Evolutionary conservation across 1,284 basidiomycete genomes (phyloP), one percentile per base, ranked within the genome.

Genomic region (Marasmius tenuissimus): DNA sequence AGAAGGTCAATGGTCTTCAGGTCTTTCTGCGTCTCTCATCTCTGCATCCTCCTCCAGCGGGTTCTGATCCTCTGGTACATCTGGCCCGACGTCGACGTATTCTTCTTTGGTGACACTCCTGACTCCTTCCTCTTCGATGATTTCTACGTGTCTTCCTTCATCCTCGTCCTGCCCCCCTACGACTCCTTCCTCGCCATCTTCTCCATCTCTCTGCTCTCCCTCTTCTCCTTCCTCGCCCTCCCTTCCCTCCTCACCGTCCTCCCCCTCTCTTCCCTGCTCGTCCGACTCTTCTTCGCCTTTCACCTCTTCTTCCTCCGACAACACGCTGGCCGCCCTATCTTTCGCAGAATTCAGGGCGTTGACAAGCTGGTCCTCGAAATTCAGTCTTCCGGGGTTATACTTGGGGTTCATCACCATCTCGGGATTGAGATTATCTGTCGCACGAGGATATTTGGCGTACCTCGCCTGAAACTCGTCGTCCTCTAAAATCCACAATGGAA

Each of bases 401-500:
- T 58, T 37, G 5, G 62, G 62, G 50, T 61, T 58, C 35, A 63
- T 47, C 52, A 58, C 53, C 45, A 59, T 52, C 18, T 37, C 33
- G 18, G 39, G 54, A 53, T 47, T 62, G 14, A 49, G 39, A 34
- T 39, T 60, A 56, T 54, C 62, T 45, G 45, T 38, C 11, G 52
- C 18, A 35, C 50, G 42, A 14, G 33, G 37, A 59, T 63, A 56
- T 22, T 45, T 56, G 10, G 59, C 56, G 45, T 49, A 60, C 39
- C 59, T 58, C 12, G 39, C 27, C 38, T 63, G 60, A 12, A 63
- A 61, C 8, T 34, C 62, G 39, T 54, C 34, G 60, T 69, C 53
- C 67, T 70, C 61, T 65, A 68, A 64, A 61, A 82, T 71, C 80
- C 80, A 84, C 39, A 70, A 63, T 0, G 83, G 83, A 57, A 83